Percentiles rank a stretch among this genome's conserved stretches.
Conservation (phyloP, 306 rosid species). For the Quercus cerris region DNA sequence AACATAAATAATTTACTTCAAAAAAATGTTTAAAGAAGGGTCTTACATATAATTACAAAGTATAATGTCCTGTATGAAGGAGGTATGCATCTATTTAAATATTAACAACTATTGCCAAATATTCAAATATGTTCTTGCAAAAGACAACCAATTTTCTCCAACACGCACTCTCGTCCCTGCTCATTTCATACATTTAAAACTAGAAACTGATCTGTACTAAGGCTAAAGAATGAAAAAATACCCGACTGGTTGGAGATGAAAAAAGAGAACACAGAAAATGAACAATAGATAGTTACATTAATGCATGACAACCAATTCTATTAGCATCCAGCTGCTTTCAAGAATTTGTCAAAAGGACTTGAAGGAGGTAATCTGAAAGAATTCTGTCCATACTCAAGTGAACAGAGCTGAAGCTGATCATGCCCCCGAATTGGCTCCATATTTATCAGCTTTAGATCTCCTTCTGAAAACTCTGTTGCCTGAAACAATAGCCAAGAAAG, state of each 20-base stretch:
- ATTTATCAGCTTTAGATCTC: slow-evolving; percentile 38
- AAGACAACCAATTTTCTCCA: neutral
- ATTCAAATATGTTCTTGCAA: neutral
- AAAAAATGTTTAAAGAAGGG: neutral
- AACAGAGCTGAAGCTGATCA: slow-evolving; percentile 44
- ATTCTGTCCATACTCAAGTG: slow-evolving; percentile 47
- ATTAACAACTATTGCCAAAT: slow-evolving; percentile 7
- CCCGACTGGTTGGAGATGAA: slow-evolving; percentile 3
- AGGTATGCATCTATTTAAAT: neutral
- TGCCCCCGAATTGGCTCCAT: slow-evolving; percentile 36
- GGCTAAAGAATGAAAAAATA: slow-evolving; percentile 39
- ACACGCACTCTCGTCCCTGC: neutral
- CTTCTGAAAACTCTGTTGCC: slow-evolving; percentile 48
- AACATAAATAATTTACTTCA: neutral
- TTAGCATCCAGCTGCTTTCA: slow-evolving; percentile 89
- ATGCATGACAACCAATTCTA: slow-evolving; percentile 10
- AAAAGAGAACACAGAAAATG: neutral
- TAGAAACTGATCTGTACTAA: slow-evolving; percentile 13
- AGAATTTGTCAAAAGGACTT: slow-evolving; percentile 85
- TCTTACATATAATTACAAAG: neutral
- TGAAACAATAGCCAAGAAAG: slow-evolving; percentile 29
- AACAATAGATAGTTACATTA: slow-evolving; percentile 17
- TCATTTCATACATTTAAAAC: slow-evolving; percentile 14
- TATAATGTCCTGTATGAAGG: neutral
- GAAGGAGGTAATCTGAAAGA: slow-evolving; percentile 80